These are phyloP conservation scores for Trichosporon sp. DNA, from an alignment of 1,284 basidiomycete genomes.

Conservation along the genomic window DNA sequence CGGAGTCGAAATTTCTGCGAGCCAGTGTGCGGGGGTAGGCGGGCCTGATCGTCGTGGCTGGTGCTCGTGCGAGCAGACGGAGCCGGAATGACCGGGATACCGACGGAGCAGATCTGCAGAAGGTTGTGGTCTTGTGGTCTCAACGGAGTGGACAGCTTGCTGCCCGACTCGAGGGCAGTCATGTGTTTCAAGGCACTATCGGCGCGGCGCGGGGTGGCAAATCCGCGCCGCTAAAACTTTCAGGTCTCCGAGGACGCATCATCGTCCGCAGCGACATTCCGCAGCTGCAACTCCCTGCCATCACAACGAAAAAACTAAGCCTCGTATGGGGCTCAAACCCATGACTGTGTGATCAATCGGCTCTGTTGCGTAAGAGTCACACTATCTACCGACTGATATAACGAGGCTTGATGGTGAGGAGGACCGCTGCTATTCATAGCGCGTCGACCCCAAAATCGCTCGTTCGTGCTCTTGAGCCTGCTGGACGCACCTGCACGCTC, in stretches of 20 bases:
- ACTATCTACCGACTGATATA: constrained; percentile 21
- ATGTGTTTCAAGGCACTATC: too few relatives aligned
- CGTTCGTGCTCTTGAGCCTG: too few relatives aligned
- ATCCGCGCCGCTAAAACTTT: neutral
- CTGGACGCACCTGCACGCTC: too few relatives aligned
- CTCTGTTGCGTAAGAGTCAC: constrained; percentile 16
- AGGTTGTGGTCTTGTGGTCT: too few relatives aligned
- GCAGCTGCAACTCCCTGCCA: neutral
- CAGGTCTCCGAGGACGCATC: neutral
- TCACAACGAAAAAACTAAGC: neutral
- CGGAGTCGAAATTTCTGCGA: neutral
- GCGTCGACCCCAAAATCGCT: neutral
- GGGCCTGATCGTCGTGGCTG: neutral
- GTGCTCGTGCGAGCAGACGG: neutral
- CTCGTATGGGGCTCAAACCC: constrained; percentile 20
- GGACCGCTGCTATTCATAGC: neutral
- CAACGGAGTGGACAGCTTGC: too few relatives aligned
- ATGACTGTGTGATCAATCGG: constrained; percentile 21
- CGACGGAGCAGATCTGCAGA: too few relatives aligned
- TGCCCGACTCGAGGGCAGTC: too few relatives aligned
- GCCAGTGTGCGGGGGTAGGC: neutral
- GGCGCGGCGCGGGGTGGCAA: too few relatives aligned
- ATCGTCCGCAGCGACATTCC: neutral
- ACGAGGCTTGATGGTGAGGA: neutral
- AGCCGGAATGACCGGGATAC: neutral